Conservation (phyloP, 345 rosid species). For the Combretum micranthum region DNA sequence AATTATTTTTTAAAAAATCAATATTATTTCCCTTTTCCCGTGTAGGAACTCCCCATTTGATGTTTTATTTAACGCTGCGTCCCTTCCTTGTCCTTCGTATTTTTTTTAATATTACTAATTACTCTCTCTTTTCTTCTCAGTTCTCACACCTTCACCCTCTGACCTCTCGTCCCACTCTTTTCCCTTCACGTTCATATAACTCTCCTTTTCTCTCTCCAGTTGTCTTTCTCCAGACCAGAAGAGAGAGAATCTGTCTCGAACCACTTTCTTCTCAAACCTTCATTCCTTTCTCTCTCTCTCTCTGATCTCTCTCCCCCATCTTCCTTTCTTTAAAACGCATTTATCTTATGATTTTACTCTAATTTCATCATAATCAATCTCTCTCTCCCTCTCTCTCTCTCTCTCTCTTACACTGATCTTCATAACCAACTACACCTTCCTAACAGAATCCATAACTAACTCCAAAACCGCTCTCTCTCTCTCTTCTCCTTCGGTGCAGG, state of each 20-base stretch:
- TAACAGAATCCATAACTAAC: no score
- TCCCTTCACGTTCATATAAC: no score
- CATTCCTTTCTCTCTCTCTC: constrained; percentile 2
- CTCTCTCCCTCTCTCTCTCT: constrained; percentile 7
- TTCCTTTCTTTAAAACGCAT: constrained; percentile 4
- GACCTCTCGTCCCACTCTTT: not conserved
- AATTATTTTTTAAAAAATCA: no score
- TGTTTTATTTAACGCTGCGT: constrained; percentile 29
- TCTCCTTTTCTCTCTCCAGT: no score
- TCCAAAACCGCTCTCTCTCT: not conserved
- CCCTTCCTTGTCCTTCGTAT: constrained; percentile 14
- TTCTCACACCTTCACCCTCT: not conserved
- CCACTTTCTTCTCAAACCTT: constrained; percentile 12
- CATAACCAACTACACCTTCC: not conserved
- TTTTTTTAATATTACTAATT: not conserved
- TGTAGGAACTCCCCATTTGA: no score
- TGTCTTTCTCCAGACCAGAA: no score
- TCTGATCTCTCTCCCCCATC: not conserved
- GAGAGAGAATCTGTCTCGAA: no score
- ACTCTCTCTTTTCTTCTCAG: not conserved
- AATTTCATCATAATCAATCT: constrained; percentile 11
- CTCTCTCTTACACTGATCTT: not conserved
- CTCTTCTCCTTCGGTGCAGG: not conserved
- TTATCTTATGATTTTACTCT: constrained; percentile 13
- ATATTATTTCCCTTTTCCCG: no score